Evolutionary conservation across 352 stramenopile genomes (phyloP).

Genomic region (Phytophthora boehmeriae): DNA sequence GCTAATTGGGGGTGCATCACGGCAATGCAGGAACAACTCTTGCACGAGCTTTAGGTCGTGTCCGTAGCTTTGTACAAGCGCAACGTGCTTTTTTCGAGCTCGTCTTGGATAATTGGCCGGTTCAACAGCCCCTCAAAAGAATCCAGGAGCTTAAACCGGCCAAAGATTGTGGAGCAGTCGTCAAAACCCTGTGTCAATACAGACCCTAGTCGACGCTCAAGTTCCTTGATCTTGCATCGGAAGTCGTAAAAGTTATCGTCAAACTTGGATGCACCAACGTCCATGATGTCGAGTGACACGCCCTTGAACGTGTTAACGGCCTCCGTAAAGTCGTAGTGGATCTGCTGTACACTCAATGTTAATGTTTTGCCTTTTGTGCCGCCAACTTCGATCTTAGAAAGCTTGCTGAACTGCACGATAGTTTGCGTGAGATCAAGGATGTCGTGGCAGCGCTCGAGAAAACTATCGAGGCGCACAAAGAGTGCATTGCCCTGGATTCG

Average conservation of each 20-base stretch:
- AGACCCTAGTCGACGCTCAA: slow-evolving; percentile 96
- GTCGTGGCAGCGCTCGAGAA: slow-evolving; percentile 97
- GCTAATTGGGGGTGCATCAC: slow-evolving; percentile 93
- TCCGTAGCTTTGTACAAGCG: slow-evolving; percentile 96
- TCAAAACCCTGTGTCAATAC: slow-evolving; percentile 97
- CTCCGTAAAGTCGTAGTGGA: slow-evolving; percentile 95
- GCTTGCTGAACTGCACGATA: slow-evolving; percentile 98
- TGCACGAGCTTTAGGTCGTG: slow-evolving; percentile 97
- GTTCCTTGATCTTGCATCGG: slow-evolving; percentile 97
- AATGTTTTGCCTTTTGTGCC: slow-evolving; percentile 97
- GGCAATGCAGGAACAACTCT: slow-evolving; percentile 95
- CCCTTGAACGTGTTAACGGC: slow-evolving; percentile 95
- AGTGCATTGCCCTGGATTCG: slow-evolving; percentile 98
- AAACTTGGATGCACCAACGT: slow-evolving; percentile 96
- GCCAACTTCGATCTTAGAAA: slow-evolving; percentile 97
- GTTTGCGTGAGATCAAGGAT: slow-evolving; percentile 98
- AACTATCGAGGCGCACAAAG: slow-evolving; percentile 97
- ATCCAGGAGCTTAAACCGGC: slow-evolving; percentile 98
- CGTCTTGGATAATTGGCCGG: slow-evolving; percentile 95
- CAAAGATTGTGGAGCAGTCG: slow-evolving; percentile 97
- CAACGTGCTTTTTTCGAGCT: slow-evolving; percentile 98
- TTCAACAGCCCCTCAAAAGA: slow-evolving; percentile 96
- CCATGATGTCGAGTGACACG: slow-evolving; percentile 98
- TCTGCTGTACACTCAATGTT: slow-evolving; percentile 94
- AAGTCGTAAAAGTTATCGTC: slow-evolving; percentile 99